phyloP scores from a whole-genome alignment of 805 yeast species.

The Kodamaea hsintzibuensis region DNA sequence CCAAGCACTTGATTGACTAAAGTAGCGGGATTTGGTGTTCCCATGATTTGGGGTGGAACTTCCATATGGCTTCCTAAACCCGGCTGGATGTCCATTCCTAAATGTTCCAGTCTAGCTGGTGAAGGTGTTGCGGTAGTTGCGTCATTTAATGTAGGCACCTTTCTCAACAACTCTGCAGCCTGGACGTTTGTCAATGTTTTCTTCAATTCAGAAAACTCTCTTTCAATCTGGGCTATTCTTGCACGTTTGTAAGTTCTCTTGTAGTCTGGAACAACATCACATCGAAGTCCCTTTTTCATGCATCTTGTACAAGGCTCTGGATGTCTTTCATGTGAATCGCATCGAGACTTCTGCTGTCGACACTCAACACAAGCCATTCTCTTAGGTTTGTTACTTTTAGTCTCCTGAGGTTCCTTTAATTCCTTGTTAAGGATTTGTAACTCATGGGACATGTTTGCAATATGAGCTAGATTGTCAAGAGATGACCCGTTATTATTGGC shows the following conservation, averaged over 20 bases:
- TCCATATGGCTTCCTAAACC: not conserved
- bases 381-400: conserved; percentile 34
- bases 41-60: not conserved
- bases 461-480: conserved; percentile 42
- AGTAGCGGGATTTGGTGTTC: not conserved
- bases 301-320: conserved; percentile 88
- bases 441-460: conserved; percentile 47
- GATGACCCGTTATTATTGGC: conserved; percentile 14
- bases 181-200: conserved; percentile 45
- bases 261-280: conserved; percentile 77
- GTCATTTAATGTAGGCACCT: conserved; percentile 22
- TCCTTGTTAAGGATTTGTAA: conserved; percentile 29
- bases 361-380: conserved; percentile 93
- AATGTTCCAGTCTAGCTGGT: not conserved
- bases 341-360: conserved; percentile 89
- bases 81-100: not conserved
- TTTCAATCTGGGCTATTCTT: conserved; percentile 78
- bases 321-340: conserved; percentile 77
- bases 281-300: conserved; percentile 61
- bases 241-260: conserved; percentile 90
- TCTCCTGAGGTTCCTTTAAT: conserved; percentile 13
- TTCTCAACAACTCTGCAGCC: conserved; percentile 31
- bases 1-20: not conserved
- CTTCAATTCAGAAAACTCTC: conserved; percentile 70
- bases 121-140: not conserved